These are phyloP conservation scores for Gyrodon lividus DNA, from an alignment of 768 basidiomycete genomes.

Conservation along the genomic window DNA sequence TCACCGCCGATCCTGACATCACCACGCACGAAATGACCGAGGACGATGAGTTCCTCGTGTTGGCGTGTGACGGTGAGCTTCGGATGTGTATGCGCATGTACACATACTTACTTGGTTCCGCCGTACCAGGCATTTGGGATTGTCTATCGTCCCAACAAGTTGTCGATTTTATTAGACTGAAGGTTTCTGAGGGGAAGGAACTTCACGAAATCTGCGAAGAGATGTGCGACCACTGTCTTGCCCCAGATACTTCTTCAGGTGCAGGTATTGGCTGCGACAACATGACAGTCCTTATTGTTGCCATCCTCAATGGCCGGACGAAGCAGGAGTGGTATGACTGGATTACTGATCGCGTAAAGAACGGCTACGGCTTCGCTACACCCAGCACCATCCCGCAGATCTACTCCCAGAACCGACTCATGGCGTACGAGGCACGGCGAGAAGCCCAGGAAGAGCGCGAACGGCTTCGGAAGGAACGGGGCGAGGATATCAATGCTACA, in stretches of 20 bases:
- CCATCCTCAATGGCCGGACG: slow-evolving; percentile 82
- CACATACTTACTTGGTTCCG: slow-evolving; percentile 3
- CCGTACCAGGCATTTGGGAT: slow-evolving; percentile 91
- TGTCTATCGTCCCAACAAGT: slow-evolving; percentile 92
- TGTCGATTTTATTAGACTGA: slow-evolving; percentile 81
- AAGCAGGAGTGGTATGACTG: slow-evolving; percentile 91
- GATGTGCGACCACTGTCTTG: slow-evolving; percentile 90
- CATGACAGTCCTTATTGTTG: slow-evolving; percentile 95
- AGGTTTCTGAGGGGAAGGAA: slow-evolving; percentile 74
- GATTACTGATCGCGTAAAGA: slow-evolving; percentile 80
- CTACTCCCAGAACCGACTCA: slow-evolving; percentile 62
- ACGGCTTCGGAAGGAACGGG: slow-evolving; percentile 36
- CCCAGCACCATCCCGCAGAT: slow-evolving; percentile 75
- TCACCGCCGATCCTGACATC: slow-evolving; percentile 93
- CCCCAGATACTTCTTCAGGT: slow-evolving; percentile 88
- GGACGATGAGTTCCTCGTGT: slow-evolving; percentile 95
- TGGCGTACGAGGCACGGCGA: slow-evolving; percentile 59
- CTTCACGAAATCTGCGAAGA: slow-evolving; percentile 84
- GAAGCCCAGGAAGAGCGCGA: slow-evolving; percentile 56
- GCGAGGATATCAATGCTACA: slow-evolving; percentile 29
- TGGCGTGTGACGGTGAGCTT: slow-evolving; percentile 91
- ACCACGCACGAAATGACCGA: slow-evolving; percentile 74
- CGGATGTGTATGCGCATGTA: not conserved
- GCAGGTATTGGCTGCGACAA: slow-evolving; percentile 98
- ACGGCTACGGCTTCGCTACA: slow-evolving; percentile 72